Evolutionary conservation across 148 eudicot species (phyloP).

Genomic region (Polygonum aviculare): DNA sequence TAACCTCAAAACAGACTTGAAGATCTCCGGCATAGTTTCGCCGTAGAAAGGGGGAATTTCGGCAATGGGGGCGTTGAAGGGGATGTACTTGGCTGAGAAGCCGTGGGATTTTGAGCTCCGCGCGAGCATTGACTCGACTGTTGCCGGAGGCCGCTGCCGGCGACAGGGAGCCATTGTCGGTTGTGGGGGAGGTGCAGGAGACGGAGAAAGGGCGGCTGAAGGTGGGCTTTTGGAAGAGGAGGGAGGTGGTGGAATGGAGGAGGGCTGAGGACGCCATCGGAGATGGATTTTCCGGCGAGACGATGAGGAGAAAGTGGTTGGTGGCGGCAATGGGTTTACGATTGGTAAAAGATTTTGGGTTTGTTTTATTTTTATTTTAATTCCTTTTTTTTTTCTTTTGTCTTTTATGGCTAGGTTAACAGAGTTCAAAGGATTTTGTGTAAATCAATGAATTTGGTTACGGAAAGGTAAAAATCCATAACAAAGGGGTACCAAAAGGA

Average conservation of each 20-base stretch:
- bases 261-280: conserved; percentile 23
- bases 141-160: conserved; percentile 37
- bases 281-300: neutral
- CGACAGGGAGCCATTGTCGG: neutral
- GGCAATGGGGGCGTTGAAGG: conserved; percentile 42
- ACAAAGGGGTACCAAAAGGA: no score
- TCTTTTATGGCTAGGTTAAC: no score
- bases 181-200: conserved; percentile 14
- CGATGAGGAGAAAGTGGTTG: neutral
- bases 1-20: no score
- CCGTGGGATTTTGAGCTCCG: conserved; percentile 36
- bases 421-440: no score
- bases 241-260: conserved; percentile 11
- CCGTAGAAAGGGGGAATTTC: no score
- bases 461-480: no score
- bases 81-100: conserved; percentile 75
- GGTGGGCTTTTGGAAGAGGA: conserved; percentile 23
- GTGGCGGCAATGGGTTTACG: neutral
- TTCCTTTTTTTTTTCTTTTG: no score
- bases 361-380: no score
- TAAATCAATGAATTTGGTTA: no score
- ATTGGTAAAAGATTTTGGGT: no score
- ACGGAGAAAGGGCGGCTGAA: conserved; percentile 8
- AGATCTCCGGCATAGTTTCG: no score
- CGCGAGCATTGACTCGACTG: conserved; percentile 76